Conservation (phyloP, 371 early-diverging fungal species). For the Syncephalastrum monosporum region DNA sequence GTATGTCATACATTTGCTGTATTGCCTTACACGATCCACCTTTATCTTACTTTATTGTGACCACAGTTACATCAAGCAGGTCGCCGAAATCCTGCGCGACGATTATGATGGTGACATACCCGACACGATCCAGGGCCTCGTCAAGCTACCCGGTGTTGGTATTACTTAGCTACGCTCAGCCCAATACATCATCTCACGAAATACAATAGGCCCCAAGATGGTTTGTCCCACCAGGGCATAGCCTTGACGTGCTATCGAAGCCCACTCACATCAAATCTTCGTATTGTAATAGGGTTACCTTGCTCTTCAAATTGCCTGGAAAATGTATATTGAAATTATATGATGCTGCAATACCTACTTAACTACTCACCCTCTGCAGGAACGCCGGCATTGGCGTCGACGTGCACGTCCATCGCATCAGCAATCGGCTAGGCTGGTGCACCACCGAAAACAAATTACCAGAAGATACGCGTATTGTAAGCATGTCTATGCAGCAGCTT, state of each 20-base stretch:
- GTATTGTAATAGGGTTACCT: conserved; percentile 64
- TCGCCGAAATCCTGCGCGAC: conserved; percentile 73
- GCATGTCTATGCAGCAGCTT: not conserved
- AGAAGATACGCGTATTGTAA: conserved; percentile 80
- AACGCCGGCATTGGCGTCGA: conserved; percentile 98
- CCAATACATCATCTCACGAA: not conserved
- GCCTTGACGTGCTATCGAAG: not conserved
- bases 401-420: conserved; percentile 96
- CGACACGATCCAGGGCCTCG: conserved; percentile 72
- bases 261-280: not conserved
- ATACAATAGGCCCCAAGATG: conserved; percentile 88
- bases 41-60: not conserved
- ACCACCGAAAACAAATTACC: conserved; percentile 68
- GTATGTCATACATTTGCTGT: conserved; percentile 23
- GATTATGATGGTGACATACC: conserved; percentile 87
- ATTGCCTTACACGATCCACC: not conserved
- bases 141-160: conserved; percentile 90
- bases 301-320: conserved; percentile 87
- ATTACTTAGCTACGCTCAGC: not conserved
- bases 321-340: conserved; percentile 39
- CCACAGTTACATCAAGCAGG: conserved; percentile 66
- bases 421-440: conserved; percentile 90
- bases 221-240: conserved; percentile 10
- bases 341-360: not conserved
- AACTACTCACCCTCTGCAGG: conserved; percentile 22